Evolutionary conservation across 768 basidiomycete genomes (phyloP), one percentile per base, ranked within the genome.

Genomic region (Pulveroboletus sp.): DNA sequence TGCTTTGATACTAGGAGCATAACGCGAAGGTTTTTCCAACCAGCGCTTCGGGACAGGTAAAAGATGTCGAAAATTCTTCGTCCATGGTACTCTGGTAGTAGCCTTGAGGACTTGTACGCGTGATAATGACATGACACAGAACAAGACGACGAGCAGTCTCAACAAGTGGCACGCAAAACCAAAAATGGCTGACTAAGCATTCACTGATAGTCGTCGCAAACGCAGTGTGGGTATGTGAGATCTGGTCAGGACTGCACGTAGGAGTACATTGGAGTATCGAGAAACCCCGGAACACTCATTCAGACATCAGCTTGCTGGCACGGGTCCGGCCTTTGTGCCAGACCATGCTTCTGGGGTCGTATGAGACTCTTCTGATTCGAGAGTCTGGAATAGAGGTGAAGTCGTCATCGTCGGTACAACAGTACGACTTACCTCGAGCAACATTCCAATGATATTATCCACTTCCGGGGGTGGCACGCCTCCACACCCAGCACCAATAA

Each of bases 401-500:
- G 31, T 43, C 31, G 24, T 51, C 21, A 8, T 12, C 11, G 12
- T 11, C 14, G 24, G 11, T 17, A 5, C 6, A 33, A 38, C 15
- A 28, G 53, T 46, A 3, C 10, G 21, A 61, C 78, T 45, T 55
- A 88, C 89, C 80, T 95, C 91, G 15, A 93, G 75, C 37, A 98
- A 70, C 76, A 89, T 86, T 24, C 81, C 82, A 52, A 96, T 75
- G 5, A 93, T 85, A 52, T 81, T 80, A 60, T 97, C 94, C 33
- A 97, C 88, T 54, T 97, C 93, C n/a, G 81, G 75, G 2, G 87
- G 82, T 3, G 86, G 80, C 28, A 93, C 79, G 0, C 90, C 88
- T 21, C 92, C 92, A 70, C 91, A 95, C 0, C 91, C 93, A 14
- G 91, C 85, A 30, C 87, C 86, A 59, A 99, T 93, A 45, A 99